Percentiles rank a stretch among this genome's conserved stretches.
Conservation (phyloP, 768 basidiomycete genomes). For the Xerocomus spinulosus region DNA sequence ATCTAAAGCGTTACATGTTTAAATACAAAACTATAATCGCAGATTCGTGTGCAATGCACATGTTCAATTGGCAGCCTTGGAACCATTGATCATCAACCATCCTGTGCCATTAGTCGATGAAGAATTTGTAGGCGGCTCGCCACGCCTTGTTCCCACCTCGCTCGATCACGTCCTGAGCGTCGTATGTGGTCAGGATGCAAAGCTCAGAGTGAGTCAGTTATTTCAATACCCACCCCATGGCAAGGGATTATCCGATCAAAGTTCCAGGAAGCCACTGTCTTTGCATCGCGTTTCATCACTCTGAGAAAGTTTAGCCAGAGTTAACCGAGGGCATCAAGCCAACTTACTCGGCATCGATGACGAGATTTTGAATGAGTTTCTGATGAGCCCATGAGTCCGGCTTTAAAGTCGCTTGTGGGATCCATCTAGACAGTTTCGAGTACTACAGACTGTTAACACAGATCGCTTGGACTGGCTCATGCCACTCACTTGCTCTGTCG, state of each 20-base stretch:
- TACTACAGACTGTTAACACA: constrained; percentile 26
- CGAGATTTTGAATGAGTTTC: constrained; percentile 16
- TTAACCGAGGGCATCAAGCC: neutral
- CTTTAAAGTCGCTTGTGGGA: constrained; percentile 25
- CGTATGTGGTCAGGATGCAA: constrained; percentile 3
- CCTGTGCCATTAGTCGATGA: constrained; percentile 15
- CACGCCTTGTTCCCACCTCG: constrained; percentile 53
- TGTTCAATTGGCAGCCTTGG: neutral
- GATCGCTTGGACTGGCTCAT: neutral
- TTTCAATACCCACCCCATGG: constrained; percentile 44
- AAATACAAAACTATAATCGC: constrained; percentile 4
- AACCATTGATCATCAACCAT: neutral
- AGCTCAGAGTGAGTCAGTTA: neutral
- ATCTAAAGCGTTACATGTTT: neutral
- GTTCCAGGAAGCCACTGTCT: constrained; percentile 66
- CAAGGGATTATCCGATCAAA: constrained; percentile 73
- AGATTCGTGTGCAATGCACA: neutral
- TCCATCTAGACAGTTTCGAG: constrained; percentile 33
- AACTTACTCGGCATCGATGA: constrained; percentile 28
- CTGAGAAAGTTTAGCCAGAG: constrained; percentile 20
- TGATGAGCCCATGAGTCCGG: constrained; percentile 31
- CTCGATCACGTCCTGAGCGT: constrained; percentile 55
- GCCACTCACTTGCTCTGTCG: constrained; percentile 61
- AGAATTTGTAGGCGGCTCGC: constrained; percentile 39
- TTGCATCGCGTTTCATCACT: constrained; percentile 59